phyloP scores from a whole-genome alignment of 192 early-diverging fungal species.

The Piromyces sp. region DNA sequence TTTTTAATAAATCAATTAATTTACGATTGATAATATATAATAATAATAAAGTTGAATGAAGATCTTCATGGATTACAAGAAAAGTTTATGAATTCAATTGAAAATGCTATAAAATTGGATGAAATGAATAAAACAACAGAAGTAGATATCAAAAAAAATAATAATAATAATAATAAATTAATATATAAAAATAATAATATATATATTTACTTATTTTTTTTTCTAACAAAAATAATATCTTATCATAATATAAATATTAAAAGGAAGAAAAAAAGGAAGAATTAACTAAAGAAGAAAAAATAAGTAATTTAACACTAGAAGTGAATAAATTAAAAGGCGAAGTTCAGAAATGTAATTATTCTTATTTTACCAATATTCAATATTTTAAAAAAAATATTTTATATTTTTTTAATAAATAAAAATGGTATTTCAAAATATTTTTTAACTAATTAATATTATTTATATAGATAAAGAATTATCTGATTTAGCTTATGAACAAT shows the following conservation, averaged over 20 bases:
- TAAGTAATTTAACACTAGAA: slow-evolving; percentile 2
- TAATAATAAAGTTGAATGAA: neutral
- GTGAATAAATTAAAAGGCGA: slow-evolving; percentile 9
- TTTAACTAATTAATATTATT: too few relatives aligned
- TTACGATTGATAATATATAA: too few relatives aligned
- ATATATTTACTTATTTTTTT: neutral
- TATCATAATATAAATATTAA: slow-evolving; percentile 5
- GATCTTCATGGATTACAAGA: neutral
- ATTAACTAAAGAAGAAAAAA: slow-evolving; percentile 4
- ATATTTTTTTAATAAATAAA: too few relatives aligned
- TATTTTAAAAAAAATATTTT: too few relatives aligned
- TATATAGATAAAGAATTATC: slow-evolving; percentile 22
- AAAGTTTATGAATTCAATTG: neutral
- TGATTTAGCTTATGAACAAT: slow-evolving; percentile 25
- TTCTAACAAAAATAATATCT: slow-evolving; percentile 10
- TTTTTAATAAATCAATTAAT: too few relatives aligned
- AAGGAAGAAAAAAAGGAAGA: slow-evolving; percentile 9
- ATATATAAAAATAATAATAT: too few relatives aligned
- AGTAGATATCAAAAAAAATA: neutral
- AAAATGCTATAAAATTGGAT: neutral
- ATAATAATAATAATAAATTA: too few relatives aligned
- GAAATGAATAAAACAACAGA: neutral
- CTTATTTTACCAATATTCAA: too few relatives aligned
- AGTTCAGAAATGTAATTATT: slow-evolving; percentile 15
- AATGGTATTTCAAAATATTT: too few relatives aligned